A percentile compares a stretch with the other conserved stretches of the same genome.
These are phyloP conservation scores for Brassica hybrid DNA, from an alignment of 441 rosid species.

Conservation along the genomic window DNA sequence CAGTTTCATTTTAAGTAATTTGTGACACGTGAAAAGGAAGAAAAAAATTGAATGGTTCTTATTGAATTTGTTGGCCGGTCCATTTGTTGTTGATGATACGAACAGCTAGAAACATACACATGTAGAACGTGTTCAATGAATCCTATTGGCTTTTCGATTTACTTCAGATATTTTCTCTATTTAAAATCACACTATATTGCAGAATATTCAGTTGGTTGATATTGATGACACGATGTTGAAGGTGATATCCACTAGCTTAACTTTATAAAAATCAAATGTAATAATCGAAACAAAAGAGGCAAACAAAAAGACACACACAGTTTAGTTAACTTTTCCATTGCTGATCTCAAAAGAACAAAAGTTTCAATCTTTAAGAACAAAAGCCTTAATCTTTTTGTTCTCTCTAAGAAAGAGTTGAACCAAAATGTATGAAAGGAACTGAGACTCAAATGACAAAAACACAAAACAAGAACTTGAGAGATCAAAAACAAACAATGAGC, in stretches of 20 bases:
- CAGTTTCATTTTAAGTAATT: conserved; percentile 10
- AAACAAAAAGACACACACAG: not conserved
- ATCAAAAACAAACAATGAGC: conserved; percentile 22
- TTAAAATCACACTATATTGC: not conserved
- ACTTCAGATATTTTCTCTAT: not conserved
- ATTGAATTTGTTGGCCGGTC: conserved; percentile 40
- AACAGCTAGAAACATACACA: conserved; percentile 27
- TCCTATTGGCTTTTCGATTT: not conserved
- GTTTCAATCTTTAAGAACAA: not conserved
- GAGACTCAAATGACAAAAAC: conserved; percentile 3
- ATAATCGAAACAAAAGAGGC: conserved; percentile 40
- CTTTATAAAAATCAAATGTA: conserved; percentile 51
- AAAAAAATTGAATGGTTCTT: conserved; percentile 15
- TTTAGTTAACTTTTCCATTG: not conserved
- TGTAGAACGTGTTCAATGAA: conserved; percentile 32
- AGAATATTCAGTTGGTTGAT: conserved; percentile 18
- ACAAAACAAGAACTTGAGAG: conserved; percentile 21
- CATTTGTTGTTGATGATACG: conserved; percentile 28
- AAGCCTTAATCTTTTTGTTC: not conserved
- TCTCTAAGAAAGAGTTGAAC: not conserved
- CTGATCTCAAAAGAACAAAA: conserved; percentile 3
- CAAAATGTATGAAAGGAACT: not conserved
- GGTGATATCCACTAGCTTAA: conserved; percentile 22
- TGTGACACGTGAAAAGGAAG: conserved; percentile 20
- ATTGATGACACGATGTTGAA: conserved; percentile 13